phyloP scores from a whole-genome alignment of 169 alveolate genomes.

The Miamiensis avidus region DNA sequence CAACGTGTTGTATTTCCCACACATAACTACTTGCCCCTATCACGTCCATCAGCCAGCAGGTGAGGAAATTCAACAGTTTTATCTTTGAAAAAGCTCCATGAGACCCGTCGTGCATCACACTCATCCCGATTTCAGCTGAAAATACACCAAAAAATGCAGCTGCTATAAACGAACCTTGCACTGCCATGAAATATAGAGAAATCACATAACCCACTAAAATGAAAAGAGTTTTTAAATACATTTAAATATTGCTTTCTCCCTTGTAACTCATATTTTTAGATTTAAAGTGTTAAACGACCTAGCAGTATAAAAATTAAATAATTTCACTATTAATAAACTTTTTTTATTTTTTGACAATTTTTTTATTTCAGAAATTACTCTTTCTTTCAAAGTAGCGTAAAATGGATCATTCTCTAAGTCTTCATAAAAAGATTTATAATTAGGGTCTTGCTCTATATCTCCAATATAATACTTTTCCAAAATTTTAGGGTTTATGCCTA shows the following conservation, averaged over 20 bases:
- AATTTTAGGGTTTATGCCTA: neutral
- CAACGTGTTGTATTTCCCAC: neutral
- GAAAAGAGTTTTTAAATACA: neutral
- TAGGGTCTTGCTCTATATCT: neutral
- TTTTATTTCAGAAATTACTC: too few species aligned
- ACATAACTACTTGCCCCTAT: neutral
- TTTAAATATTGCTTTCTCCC: neutral
- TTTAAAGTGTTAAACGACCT: neutral
- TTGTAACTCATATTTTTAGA: neutral
- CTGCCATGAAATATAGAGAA: neutral
- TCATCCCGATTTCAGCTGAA: neutral
- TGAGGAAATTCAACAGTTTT: too few species aligned
- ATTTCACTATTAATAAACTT: too few species aligned
- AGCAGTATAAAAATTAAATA: too few species aligned
- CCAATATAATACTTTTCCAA: neutral
- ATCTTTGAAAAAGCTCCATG: neutral
- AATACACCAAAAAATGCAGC: neutral
- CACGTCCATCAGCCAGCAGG: neutral
- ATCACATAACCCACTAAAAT: neutral
- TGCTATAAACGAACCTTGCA: neutral
- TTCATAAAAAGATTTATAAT: neutral
- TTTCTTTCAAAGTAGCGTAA: neutral
- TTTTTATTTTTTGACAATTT: too few species aligned
- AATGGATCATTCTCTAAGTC: neutral
- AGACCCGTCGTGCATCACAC: neutral